Evolutionary conservation across 345 rosid species (phyloP).

Genomic region (Citrus sp.): DNA sequence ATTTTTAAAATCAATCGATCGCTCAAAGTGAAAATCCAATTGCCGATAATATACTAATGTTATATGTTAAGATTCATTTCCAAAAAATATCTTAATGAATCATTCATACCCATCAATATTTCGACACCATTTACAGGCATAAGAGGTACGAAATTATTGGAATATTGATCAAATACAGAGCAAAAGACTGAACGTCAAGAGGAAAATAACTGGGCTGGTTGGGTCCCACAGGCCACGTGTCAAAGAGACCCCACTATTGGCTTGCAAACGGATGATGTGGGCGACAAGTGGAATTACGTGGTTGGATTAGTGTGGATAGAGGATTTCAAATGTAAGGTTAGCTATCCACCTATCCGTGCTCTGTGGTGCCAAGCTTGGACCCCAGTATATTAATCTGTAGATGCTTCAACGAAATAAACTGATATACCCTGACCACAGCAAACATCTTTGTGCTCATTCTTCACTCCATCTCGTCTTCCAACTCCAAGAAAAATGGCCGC

Average conservation of each 20-base stretch:
- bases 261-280: constrained; percentile 25
- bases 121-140: no score
- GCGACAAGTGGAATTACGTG: constrained; percentile 55
- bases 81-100: no score
- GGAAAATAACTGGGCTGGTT: no score
- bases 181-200: no score
- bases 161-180: no score
- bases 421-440: neutral
- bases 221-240: no score
- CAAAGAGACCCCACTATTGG: neutral
- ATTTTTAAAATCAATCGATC: no score
- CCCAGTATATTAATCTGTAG: constrained; percentile 4
- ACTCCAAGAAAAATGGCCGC: constrained; percentile 48
- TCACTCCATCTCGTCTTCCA: neutral
- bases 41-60: no score
- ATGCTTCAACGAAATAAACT: constrained; percentile 10
- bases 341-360: constrained; percentile 7
- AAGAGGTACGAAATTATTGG: no score
- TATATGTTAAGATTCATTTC: no score
- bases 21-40: no score
- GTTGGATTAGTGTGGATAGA: constrained; percentile 57
- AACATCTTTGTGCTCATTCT: neutral
- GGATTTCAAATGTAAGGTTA: constrained; percentile 44
- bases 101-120: no score
- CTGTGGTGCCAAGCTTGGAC: constrained; percentile 8